Evolutionary conservation across 306 rosid genomes (phyloP).

Genomic region (Cucurbita pepo): DNA sequence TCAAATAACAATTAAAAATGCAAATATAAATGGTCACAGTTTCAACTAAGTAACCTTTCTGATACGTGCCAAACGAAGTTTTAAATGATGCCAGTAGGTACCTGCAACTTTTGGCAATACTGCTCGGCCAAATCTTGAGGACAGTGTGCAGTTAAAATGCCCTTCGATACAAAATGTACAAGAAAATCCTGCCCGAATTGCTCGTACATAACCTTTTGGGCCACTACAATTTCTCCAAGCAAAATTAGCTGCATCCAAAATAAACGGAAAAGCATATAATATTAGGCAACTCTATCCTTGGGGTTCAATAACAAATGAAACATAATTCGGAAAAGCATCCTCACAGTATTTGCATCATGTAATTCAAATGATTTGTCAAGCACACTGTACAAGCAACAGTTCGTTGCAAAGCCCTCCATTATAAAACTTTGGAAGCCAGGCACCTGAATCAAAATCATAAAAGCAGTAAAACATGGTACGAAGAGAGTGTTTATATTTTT

Average conservation of each 20-base stretch:
- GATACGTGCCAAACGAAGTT: not conserved
- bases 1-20: not conserved
- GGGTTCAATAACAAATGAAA: not conserved
- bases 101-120: slow-evolving; percentile 82
- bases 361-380: slow-evolving; percentile 83
- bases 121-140: slow-evolving; percentile 69
- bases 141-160: slow-evolving; percentile 63
- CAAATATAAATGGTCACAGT: not conserved
- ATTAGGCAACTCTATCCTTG: not conserved
- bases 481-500: not conserved
- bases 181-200: slow-evolving; percentile 76
- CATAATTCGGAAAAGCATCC: slow-evolving; percentile 9
- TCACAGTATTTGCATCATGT: slow-evolving; percentile 89
- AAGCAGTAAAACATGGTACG: not conserved
- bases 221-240: slow-evolving; percentile 92
- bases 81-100: slow-evolving; percentile 9
- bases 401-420: slow-evolving; percentile 64
- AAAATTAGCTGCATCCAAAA: slow-evolving; percentile 45
- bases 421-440: slow-evolving; percentile 84
- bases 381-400: slow-evolving; percentile 86
- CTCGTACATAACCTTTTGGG: slow-evolving; percentile 95
- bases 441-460: slow-evolving; percentile 27
- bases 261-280: not conserved
- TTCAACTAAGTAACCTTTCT: not conserved
- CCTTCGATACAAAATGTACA: slow-evolving; percentile 30